These are phyloP conservation scores for Psophocarpus tetragonolobus DNA, from an alignment of 306 rosid genomes.

Conservation along the genomic window DNA sequence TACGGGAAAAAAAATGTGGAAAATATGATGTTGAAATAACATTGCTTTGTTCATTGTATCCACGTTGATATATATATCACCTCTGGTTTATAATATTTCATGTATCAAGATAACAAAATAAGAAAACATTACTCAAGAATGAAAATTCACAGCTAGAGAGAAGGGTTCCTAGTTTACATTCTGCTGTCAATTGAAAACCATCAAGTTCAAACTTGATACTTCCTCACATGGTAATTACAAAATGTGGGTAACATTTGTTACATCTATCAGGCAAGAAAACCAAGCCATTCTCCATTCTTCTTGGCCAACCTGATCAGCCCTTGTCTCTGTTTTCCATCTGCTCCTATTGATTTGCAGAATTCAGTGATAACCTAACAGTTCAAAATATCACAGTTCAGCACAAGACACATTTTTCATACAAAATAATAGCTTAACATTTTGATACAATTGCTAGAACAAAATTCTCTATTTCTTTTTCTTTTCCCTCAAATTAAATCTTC, in stretches of 20 bases:
- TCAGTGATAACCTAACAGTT: slow-evolving; percentile 82
- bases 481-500: slow-evolving; percentile 6
- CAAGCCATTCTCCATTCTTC: slow-evolving; percentile 96
- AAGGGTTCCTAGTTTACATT: slow-evolving; percentile 49
- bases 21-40: slow-evolving; percentile 24
- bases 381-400: slow-evolving; percentile 9
- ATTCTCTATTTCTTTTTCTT: background rate
- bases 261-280: slow-evolving; percentile 82
- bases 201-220: slow-evolving; percentile 39
- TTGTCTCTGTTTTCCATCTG: slow-evolving; percentile 98
- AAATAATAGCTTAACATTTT: background rate
- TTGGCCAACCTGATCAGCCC: slow-evolving; percentile 95
- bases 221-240: slow-evolving; percentile 47
- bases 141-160: slow-evolving; percentile 37
- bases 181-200: slow-evolving; percentile 36
- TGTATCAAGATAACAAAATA: slow-evolving; percentile 38
- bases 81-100: slow-evolving; percentile 16
- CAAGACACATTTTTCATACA: background rate
- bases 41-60: slow-evolving; percentile 17
- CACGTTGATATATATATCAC: slow-evolving; percentile 20
- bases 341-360: slow-evolving; percentile 97
- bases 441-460: slow-evolving; percentile 7
- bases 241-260: slow-evolving; percentile 28
- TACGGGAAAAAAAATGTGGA: background rate
- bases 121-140: slow-evolving; percentile 43